Base-by-base conservation (phyloP, 208 protist species). In the Leishmania guyanensis region DNA sequence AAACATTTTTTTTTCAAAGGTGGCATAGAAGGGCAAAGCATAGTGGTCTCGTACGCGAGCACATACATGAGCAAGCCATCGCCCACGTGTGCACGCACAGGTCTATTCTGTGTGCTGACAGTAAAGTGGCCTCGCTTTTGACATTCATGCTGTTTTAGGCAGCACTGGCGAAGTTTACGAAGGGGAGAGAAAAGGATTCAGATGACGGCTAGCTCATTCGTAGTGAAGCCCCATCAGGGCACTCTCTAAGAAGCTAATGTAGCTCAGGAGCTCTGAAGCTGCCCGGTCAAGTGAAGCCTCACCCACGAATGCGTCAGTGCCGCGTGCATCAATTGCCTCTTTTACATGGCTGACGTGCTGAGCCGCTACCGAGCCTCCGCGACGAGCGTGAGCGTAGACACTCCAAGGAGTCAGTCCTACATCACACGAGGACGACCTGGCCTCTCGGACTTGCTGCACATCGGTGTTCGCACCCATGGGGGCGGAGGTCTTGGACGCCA, bases 221-320 rank as follows among this genome's bases (percentile, higher is more conserved):
- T 84, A 84, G 10, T 70, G 81, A 17, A 72, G 53, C 0, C 81
- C 81, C 76, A 84, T 84, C 48, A 80, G 22, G 43, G 76, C 76
- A 10, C 76, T 72, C 46, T 79, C 76, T 53, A 79, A 14, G 6
- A 12, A 26, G 64, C 76, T 29, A 33, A 79, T 79, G 33, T 64
- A 64, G 9, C 48, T 50, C 14, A 71, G 72, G 1, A 79, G 50
- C 22, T 48, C 62, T 26, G 43, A 9, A 29, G 43, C 39, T 6
- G 53, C 9, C 43, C 60, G 22, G 53, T 53, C 72, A 76, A 36
- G 69, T 54, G 43, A 53, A 16, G 69, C 69, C 20, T 12, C 26
- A 33, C 10, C 3, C 69, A 53, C 46, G 22, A 73, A 33, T 33
- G 58, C 17, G 29, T 17, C 14, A 39, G 16, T 50, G 36, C 9